These are phyloP conservation scores for Trypanosoma mega DNA, from an alignment of 208 protist genomes.

Conservation along the genomic window DNA sequence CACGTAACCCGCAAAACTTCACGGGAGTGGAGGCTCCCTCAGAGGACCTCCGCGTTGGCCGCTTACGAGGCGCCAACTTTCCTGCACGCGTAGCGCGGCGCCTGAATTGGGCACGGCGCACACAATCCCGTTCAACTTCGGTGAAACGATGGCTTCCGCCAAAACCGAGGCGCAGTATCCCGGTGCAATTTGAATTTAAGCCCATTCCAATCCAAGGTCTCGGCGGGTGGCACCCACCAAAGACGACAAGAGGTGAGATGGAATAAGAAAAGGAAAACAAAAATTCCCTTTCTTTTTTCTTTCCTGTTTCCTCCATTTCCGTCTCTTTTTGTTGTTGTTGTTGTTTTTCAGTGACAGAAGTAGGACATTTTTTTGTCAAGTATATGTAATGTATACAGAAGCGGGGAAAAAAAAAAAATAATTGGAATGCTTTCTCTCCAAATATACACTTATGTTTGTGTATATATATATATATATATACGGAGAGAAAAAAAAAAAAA, in stretches of 20 bases:
- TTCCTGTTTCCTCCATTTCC: no score
- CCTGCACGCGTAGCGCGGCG: neutral
- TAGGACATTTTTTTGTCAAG: no score
- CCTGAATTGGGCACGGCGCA: neutral
- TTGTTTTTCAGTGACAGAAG: no score
- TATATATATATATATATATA: no score
- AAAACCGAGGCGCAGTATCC: neutral
- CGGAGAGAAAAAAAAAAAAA: no score
- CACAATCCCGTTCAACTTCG: neutral
- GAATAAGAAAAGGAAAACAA: neutral
- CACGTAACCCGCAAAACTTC: no score
- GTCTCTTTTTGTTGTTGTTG: no score
- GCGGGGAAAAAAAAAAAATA: no score
- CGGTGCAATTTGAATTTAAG: neutral
- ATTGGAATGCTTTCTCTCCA: no score
- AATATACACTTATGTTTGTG: neutral
- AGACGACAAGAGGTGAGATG: neutral
- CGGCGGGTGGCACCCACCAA: neutral
- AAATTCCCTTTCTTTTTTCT: neutral
- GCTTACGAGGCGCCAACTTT: neutral
- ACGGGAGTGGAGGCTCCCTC: no score
- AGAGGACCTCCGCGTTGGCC: no score
- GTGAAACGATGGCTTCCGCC: conserved; percentile 4
- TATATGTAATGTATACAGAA: neutral
- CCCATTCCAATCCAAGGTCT: neutral